Evolutionary conservation across 805 yeast genomes (phyloP), one percentile per base, ranked within the genome.

Genomic region (Ogataea haglerorum): DNA sequence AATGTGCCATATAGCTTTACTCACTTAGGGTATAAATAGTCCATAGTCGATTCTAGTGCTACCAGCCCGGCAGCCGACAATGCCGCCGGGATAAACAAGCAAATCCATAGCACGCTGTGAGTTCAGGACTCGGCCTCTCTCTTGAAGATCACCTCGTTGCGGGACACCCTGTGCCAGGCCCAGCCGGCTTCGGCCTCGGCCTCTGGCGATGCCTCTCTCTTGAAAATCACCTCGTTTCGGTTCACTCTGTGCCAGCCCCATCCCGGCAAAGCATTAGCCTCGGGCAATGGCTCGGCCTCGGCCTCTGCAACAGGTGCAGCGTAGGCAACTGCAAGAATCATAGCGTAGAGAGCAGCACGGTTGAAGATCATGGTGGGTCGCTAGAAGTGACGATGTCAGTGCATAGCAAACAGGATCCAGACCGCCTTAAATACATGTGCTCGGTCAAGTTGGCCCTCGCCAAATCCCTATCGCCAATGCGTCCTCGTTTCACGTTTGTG

Each of bases 111-210:
- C 16, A 30, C 1, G 14, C 29, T 15, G 21, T 24, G 10, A 8
- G 54, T 19, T 53, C 52, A 28, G 56, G 61, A 58, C 24, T 56
- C 56, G 30, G 63, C 62, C 5, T 57, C 63, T 48, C 64, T 55
- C 46, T 60, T 60, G 32, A 41, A 43, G 25, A 55, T 48, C 16
- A 48, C 52, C 31, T 42, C 41, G 35, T 52, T 50, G 34, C 38
- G 41, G 17, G 22, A 14, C 13, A 32, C 19, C 10, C 27, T 32
- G 30, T 37, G 49, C 46, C 30, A 44, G n/a, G 35, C 16, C 43
- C 40, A 43, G 18, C 33, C 40, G 15, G 52, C 46, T 14, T 40
- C 52, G 17, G 54, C 49, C 13, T 45, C 42, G 30, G 51, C 45
- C 10, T 33, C 36, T 6, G 55, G 47, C 17, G 44, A 51, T 16